Evolutionary conservation across 352 stramenopile genomes (phyloP), one percentile per base, ranked within the genome.

Genomic region (Phytophthora nicotianae): DNA sequence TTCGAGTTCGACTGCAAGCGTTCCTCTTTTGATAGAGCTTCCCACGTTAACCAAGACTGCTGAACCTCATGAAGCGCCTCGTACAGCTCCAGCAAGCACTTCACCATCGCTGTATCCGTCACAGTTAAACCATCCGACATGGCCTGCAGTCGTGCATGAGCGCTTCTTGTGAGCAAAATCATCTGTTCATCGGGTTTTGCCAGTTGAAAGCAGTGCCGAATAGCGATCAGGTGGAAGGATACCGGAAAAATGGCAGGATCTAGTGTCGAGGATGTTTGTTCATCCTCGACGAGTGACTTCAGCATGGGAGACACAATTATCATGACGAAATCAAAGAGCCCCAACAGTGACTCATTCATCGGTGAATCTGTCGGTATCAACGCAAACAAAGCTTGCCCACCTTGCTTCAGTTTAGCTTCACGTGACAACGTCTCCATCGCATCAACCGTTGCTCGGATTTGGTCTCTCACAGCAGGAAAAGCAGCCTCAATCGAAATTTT

Each of bases 361-460:
- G 33, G 10, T 19, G 54, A n/a, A 7, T 16, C 21, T 29, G 55
- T 23, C 6, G 56, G 32, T 41, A 33, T 21, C n/a, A 74, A 26
- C 5, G 51, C 26, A 27, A 50, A 47, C 2, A 16, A 17, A 23
- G 32, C 20, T 41, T 62, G 46, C 14, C 51, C 48, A 20, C 47
- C 26, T 14, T 11, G 41, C n/a, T 59, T 52, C 19, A 59, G 48
- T 17, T 64, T 50, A 20, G 16, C 10, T 40, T 33, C 19, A 40
- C 43, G 56, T 14, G 46, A 57, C 17, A 62, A 46, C 8, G 8
- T 63, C 16, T 69, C 62, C 26, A 90, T 53, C 3, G 32, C 46
- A 42, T 87, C 78, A 2, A 89, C 50, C 2, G 72, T 65, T n/a
- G 82, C 17, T 3, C 74, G 66, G 5, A 89, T 54, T 26, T 73